Percentiles rank a stretch among this genome's conserved stretches.
These are phyloP conservation scores for Ascochyta lentis DNA, from an alignment of 2,329 filamentous ascomycete genomes.

Conservation along the genomic window DNA sequence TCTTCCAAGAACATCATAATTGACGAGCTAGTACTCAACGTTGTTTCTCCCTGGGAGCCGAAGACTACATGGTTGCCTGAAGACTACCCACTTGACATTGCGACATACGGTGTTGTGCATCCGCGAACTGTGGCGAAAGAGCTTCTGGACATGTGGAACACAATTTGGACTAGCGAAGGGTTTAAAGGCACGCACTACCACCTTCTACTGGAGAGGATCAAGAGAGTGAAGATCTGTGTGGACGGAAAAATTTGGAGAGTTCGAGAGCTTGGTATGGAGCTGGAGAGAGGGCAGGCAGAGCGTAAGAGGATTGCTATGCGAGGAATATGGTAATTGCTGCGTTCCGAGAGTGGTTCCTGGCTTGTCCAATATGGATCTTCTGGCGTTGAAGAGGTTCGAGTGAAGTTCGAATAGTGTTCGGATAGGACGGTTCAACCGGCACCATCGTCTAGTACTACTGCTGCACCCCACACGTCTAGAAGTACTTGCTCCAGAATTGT, in stretches of 20 bases:
- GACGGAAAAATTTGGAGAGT: conserved; percentile 35
- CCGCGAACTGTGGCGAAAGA: conserved; percentile 37
- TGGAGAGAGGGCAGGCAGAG: conserved; percentile 43
- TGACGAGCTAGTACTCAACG: conserved; percentile 43
- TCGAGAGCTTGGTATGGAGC: conserved; percentile 38
- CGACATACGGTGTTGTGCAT: conserved; percentile 33
- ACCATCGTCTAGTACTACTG: conserved; percentile 7
- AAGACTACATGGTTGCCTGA: conserved; percentile 25
- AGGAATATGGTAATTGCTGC: conserved; percentile 25
- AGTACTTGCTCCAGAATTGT: conserved; percentile 11
- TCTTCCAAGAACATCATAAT: conserved; percentile 25
- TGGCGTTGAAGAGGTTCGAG: background rate
- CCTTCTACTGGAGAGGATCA: conserved; percentile 37
- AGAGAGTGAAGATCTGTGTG: conserved; percentile 40
- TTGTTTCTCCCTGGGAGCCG: conserved; percentile 27
- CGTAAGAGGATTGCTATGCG: conserved; percentile 36
- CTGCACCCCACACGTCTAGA: conserved; percentile 18
- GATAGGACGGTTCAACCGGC: conserved; percentile 17
- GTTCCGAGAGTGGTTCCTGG: background rate
- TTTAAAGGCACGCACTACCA: conserved; percentile 35
- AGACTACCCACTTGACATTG: conserved; percentile 26
- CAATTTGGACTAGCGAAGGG: conserved; percentile 41
- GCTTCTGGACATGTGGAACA: conserved; percentile 43
- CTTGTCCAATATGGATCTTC: too few species aligned
- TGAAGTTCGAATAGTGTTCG: conserved; percentile 16